Percentiles rank a stretch among this genome's conserved stretches.
These are phyloP conservation scores for Nakaseomyces delphensis DNA, from an alignment of 1,139 yeast species.

Conservation along the genomic window DNA sequence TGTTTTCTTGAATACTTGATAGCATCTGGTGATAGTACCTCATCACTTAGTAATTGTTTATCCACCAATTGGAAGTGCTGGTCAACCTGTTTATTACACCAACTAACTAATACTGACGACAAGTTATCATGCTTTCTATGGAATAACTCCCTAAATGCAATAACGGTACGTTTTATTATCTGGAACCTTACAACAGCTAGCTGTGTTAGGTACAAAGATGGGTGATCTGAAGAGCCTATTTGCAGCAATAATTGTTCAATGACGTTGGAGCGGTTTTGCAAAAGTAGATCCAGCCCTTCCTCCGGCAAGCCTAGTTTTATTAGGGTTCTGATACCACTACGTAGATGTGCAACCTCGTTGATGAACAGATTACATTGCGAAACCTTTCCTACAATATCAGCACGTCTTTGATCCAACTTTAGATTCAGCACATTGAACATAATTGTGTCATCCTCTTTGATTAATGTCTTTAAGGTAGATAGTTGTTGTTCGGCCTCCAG, in stretches of 20 bases:
- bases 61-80: slow-evolving; percentile 52
- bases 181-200: slow-evolving; percentile 54
- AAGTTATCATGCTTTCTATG: slow-evolving; percentile 33
- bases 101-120: slow-evolving; percentile 41
- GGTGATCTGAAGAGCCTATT: slow-evolving; percentile 48
- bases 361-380: slow-evolving; percentile 30
- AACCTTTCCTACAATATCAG: slow-evolving; percentile 25
- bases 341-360: slow-evolving; percentile 29
- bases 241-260: slow-evolving; percentile 40
- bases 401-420: slow-evolving; percentile 36
- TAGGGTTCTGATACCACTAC: slow-evolving; percentile 34
- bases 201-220: slow-evolving; percentile 48
- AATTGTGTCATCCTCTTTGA: slow-evolving; percentile 34
- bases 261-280: slow-evolving; percentile 39
- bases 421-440: slow-evolving; percentile 36
- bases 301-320: slow-evolving; percentile 37
- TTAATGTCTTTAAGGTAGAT: slow-evolving; percentile 4
- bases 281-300: slow-evolving; percentile 41
- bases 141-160: slow-evolving; percentile 40
- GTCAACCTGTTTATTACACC: slow-evolving; percentile 66
- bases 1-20: slow-evolving; percentile 50
- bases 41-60: slow-evolving; percentile 61
- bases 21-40: slow-evolving; percentile 40
- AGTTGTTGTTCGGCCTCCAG: slow-evolving; percentile 18
- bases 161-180: slow-evolving; percentile 42